phyloP scores from a whole-genome alignment of 345 rosid genomes.

The Lepidium sativum region DNA sequence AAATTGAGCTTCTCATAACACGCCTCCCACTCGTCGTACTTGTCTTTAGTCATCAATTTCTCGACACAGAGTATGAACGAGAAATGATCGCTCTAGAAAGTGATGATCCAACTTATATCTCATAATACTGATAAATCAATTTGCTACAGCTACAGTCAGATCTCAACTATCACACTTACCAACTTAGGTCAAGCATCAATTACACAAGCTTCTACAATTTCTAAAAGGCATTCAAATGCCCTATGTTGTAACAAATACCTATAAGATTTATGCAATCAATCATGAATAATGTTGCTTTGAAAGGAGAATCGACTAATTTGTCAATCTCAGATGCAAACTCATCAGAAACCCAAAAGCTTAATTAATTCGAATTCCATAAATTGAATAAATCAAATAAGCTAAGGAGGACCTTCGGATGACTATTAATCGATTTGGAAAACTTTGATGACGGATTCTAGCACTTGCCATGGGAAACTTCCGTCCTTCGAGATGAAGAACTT shows the following conservation, averaged over 20 bases:
- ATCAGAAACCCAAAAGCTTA: neutral
- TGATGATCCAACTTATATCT: neutral
- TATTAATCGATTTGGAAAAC: too few species aligned
- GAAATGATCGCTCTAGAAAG: slow-evolving; percentile 65
- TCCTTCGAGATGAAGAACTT: too few species aligned
- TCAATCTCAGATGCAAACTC: neutral
- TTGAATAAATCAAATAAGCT: neutral
- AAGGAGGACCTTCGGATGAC: slow-evolving; percentile 55
- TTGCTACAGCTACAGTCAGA: neutral
- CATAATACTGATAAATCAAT: neutral
- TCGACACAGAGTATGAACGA: slow-evolving; percentile 69
- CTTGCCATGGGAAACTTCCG: too few species aligned
- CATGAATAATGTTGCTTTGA: neutral
- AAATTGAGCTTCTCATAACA: slow-evolving; percentile 58
- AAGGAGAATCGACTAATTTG: too few species aligned
- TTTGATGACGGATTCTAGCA: too few species aligned
- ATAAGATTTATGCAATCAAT: too few species aligned
- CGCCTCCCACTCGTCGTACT: slow-evolving; percentile 56
- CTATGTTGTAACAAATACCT: slow-evolving; percentile 91
- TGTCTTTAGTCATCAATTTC: slow-evolving; percentile 42
- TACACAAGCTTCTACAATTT: slow-evolving; percentile 88
- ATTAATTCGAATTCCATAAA: too few species aligned
- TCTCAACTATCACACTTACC: slow-evolving; percentile 33
- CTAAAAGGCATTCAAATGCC: slow-evolving; percentile 64
- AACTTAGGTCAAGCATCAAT: slow-evolving; percentile 61